These are phyloP conservation scores for Trichoderma polysporum DNA, from an alignment of 2,329 filamentous ascomycete species.

Conservation along the genomic window DNA sequence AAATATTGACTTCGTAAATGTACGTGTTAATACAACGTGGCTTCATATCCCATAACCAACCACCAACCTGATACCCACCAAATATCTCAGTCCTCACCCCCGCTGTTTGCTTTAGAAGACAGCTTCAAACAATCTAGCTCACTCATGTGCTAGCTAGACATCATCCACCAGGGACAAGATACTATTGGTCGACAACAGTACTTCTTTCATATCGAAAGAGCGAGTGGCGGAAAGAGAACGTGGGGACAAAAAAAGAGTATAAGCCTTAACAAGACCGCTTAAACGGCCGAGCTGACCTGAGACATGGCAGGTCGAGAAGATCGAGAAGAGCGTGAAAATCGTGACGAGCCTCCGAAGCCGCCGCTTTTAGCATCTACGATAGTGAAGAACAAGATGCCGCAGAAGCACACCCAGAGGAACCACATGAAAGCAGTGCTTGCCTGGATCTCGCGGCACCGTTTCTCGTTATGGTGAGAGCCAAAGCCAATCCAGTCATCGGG, in stretches of 20 bases:
- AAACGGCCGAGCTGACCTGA: constrained; percentile 41
- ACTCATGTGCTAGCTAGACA: neutral
- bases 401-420: constrained; percentile 69
- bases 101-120: neutral
- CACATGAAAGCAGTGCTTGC: constrained; percentile 74
- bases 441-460: constrained; percentile 74
- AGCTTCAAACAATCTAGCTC: neutral
- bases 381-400: constrained; percentile 56
- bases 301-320: constrained; percentile 54
- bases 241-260: neutral
- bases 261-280: neutral
- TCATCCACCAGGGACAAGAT: constrained; percentile 6
- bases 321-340: constrained; percentile 14
- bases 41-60: constrained; percentile 11
- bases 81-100: neutral
- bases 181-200: constrained; percentile 2
- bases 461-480: constrained; percentile 57
- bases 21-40: constrained; percentile 8
- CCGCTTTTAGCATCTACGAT: constrained; percentile 52
- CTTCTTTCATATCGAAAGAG: neutral
- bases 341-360: constrained; percentile 37
- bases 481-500: constrained; percentile 58
- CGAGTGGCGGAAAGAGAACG: neutral
- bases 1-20: constrained; percentile 13
- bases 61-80: neutral